phyloP scores from a whole-genome alignment of 2,329 filamentous ascomycete species.

The Ploettnerulaceae sp. region DNA sequence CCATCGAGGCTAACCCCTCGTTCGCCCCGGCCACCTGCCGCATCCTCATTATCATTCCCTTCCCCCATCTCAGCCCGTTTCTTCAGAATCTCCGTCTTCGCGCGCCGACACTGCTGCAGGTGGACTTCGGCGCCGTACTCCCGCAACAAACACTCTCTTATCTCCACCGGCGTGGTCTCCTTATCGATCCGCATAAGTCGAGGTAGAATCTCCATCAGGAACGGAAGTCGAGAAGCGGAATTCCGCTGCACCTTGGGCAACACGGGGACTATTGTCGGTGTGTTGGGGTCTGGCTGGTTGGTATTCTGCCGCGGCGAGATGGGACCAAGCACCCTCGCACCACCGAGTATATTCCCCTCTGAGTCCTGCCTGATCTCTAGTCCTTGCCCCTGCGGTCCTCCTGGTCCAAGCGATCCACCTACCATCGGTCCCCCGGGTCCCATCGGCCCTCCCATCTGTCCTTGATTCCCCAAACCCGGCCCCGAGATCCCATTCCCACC shows the following conservation, averaged over 20 bases:
- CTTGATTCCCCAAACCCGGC: neutral
- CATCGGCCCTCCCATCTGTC: slow-evolving; percentile 1
- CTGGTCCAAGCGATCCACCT: slow-evolving; percentile 10
- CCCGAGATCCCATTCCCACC: slow-evolving; percentile 8
- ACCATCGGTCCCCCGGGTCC: slow-evolving; percentile 5
- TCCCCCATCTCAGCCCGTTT: slow-evolving; percentile 17
- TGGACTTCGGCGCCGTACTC: slow-evolving; percentile 33
- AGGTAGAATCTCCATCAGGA: slow-evolving; percentile 55
- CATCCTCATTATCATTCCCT: slow-evolving; percentile 2
- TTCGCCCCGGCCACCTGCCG: neutral
- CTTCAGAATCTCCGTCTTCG: slow-evolving; percentile 34
- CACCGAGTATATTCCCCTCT: slow-evolving; percentile 30
- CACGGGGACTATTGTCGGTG: slow-evolving; percentile 22
- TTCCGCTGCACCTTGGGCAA: slow-evolving; percentile 33
- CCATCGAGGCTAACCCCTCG: slow-evolving; percentile 18
- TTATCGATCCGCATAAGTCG: slow-evolving; percentile 53
- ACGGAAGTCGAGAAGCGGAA: slow-evolving; percentile 40
- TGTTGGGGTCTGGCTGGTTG: neutral
- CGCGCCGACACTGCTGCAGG: slow-evolving; percentile 33
- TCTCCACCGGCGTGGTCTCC: slow-evolving; percentile 55
- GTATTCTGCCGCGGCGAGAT: slow-evolving; percentile 10
- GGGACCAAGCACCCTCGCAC: slow-evolving; percentile 28
- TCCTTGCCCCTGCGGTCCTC: slow-evolving; percentile 5
- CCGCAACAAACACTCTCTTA: slow-evolving; percentile 50
- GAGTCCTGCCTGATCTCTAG: slow-evolving; percentile 31